Evolutionary conservation across 805 yeast species (phyloP).

Genomic region (Diddensiella santjacobensis): DNA sequence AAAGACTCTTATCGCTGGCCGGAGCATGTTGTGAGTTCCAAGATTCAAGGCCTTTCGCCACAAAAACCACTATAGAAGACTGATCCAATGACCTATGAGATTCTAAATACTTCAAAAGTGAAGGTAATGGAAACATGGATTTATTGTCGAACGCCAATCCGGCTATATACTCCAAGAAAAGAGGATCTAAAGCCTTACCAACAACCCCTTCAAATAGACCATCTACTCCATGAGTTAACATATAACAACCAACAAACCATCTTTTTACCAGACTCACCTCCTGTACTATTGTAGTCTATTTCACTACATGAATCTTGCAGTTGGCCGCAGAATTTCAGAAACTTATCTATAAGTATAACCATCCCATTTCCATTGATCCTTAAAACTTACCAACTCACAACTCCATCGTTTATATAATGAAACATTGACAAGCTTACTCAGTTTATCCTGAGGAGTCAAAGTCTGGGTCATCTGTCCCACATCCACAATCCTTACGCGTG

Average conservation of each 20-base stretch:
- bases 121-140: slow-evolving; percentile 23
- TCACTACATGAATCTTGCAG: slow-evolving; percentile 27
- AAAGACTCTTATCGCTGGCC: not conserved
- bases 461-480: slow-evolving; percentile 11
- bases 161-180: slow-evolving; percentile 29
- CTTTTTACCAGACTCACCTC: slow-evolving; percentile 6
- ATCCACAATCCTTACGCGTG: not conserved
- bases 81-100: slow-evolving; percentile 1
- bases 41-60: slow-evolving; percentile 9
- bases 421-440: slow-evolving; percentile 19
- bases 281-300: slow-evolving; percentile 9
- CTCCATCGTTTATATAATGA: slow-evolving; percentile 21
- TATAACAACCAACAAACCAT: not conserved
- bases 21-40: slow-evolving; percentile 3
- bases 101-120: slow-evolving; percentile 17
- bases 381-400: slow-evolving; percentile 15
- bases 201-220: not conserved
- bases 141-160: slow-evolving; percentile 24
- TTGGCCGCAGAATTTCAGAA: slow-evolving; percentile 28
- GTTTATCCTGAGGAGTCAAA: slow-evolving; percentile 16
- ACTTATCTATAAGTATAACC: too few species aligned
- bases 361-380: too few species aligned
- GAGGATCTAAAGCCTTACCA: slow-evolving; percentile 18
- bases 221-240: not conserved
- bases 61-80: slow-evolving; percentile 2